Evolutionary conservation across 2,329 filamentous ascomycete species (phyloP).

Genomic region (Mariannaea elegans): DNA sequence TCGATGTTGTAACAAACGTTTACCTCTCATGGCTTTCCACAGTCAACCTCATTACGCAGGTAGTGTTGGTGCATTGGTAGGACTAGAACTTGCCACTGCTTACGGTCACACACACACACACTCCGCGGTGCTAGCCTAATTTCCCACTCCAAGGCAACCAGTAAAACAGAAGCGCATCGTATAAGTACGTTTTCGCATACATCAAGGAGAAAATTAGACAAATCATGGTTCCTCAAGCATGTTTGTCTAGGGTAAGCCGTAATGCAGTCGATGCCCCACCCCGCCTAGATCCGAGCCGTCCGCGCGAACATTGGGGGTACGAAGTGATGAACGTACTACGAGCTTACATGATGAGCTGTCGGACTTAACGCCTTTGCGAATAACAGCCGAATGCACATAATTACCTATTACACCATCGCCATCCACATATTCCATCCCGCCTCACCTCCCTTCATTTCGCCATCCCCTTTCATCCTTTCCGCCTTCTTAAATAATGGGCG

Average conservation of each 20-base stretch:
- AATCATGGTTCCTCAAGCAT: background rate
- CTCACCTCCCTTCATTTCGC: background rate
- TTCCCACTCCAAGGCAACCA: background rate
- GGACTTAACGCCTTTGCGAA: too few relatives aligned
- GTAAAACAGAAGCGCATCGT: background rate
- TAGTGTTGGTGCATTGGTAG: too few relatives aligned
- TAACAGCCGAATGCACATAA: background rate
- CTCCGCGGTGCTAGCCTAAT: background rate
- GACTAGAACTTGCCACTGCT: too few relatives aligned
- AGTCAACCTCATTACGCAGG: too few relatives aligned
- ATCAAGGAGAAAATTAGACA: background rate
- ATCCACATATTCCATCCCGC: background rate
- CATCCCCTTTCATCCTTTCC: background rate
- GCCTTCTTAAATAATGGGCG: constrained; percentile 16
- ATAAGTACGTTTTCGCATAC: background rate
- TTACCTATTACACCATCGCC: background rate
- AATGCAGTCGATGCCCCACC: background rate
- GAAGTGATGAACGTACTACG: too few relatives aligned
- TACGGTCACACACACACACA: background rate
- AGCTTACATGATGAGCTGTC: too few relatives aligned
- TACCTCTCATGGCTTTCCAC: too few relatives aligned
- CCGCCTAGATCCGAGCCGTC: too few relatives aligned
- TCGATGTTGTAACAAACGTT: too few relatives aligned
- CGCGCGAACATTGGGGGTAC: too few relatives aligned
- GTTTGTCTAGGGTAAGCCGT: background rate